Conservation (phyloP, 2,329 filamentous ascomycete species). For the Rhexocercosporidium sp. region DNA sequence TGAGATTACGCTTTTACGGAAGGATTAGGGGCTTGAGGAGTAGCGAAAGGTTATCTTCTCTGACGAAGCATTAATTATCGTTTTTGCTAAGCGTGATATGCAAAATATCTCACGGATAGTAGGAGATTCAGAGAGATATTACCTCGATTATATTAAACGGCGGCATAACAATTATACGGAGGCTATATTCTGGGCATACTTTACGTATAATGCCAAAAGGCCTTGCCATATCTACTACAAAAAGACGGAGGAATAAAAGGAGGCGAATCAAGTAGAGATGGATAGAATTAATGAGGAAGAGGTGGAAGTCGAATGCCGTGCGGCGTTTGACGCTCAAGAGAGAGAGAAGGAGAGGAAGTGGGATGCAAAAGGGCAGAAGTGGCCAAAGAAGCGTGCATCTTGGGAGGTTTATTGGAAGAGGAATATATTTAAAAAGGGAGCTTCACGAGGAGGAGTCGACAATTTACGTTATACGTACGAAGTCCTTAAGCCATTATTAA, state of each 20-base stretch:
- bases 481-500: conserved; percentile 7
- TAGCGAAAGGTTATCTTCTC: conserved; percentile 16
- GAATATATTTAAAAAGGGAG: not conserved
- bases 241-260: conserved; percentile 8
- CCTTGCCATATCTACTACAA: conserved; percentile 18
- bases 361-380: conserved; percentile 1
- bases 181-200: conserved; percentile 12
- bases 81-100: not conserved
- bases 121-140: conserved; percentile 7
- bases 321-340: conserved; percentile 5
- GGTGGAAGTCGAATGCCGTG: not conserved
- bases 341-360: conserved; percentile 8
- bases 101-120: conserved; percentile 13
- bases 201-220: conserved; percentile 18
- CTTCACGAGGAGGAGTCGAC: not conserved
- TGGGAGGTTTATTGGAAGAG: conserved; percentile 16
- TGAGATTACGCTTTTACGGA: conserved; percentile 3
- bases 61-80: conserved; percentile 11
- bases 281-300: not conserved
- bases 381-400: not conserved
- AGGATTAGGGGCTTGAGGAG: not conserved
- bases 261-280: not conserved
- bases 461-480: no score
- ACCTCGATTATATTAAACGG: conserved; percentile 13
- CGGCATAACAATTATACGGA: conserved; percentile 15